These are phyloP conservation scores for Nepenthes mirabilis DNA, from an alignment of 148 eudicot species.

Conservation along the genomic window DNA sequence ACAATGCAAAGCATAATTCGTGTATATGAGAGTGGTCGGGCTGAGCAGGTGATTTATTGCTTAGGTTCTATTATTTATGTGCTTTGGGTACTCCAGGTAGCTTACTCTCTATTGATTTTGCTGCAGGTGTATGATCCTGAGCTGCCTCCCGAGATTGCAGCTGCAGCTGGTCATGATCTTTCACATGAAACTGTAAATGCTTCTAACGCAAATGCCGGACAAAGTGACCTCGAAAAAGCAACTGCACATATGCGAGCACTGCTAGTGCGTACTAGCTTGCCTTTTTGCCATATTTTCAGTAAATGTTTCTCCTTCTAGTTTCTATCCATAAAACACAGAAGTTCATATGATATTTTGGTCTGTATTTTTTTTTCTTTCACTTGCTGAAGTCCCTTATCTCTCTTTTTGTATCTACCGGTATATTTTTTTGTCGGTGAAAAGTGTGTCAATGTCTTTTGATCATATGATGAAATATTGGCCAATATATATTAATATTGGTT, in stretches of 20 bases:
- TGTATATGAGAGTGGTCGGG: slow-evolving; percentile 84
- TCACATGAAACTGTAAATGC: slow-evolving; percentile 43
- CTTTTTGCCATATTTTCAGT: not conserved
- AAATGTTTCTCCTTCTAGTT: not conserved
- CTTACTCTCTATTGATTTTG: slow-evolving; percentile 7
- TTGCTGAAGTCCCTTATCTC: no score
- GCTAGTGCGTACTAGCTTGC: slow-evolving; percentile 32
- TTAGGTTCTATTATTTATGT: slow-evolving; percentile 6
- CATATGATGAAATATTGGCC: no score
- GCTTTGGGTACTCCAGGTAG: slow-evolving; percentile 4
- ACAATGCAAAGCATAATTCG: slow-evolving; percentile 91
- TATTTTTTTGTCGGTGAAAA: no score
- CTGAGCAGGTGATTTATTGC: slow-evolving; percentile 63
- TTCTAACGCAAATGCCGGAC: slow-evolving; percentile 36
- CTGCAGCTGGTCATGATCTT: slow-evolving; percentile 70
- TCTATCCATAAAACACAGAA: not conserved
- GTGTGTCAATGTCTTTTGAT: no score
- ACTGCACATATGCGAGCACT: slow-evolving; percentile 35
- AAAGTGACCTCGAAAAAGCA: slow-evolving; percentile 43
- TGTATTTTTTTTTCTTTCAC: no score
- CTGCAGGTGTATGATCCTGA: slow-evolving; percentile 94
- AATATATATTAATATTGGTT: no score
- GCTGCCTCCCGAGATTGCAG: slow-evolving; percentile 94
- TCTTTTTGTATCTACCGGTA: no score
- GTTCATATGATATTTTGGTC: no score